Evolutionary conservation across 2,329 filamentous ascomycete species (phyloP), one percentile per base, ranked within the genome.

Genomic region (Uncinocarpus reesii): DNA sequence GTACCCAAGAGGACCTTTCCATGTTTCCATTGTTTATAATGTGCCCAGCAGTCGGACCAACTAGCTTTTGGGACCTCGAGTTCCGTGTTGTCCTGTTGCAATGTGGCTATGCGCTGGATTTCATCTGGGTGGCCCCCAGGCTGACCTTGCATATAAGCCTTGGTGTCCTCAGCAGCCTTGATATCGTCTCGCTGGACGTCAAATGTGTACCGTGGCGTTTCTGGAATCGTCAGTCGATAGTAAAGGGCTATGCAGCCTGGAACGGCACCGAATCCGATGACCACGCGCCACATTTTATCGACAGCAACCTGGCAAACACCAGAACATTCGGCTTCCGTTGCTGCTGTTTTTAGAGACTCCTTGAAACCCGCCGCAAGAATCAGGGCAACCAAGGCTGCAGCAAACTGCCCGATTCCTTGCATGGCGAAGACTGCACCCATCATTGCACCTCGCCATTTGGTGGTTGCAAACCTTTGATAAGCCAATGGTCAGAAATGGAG

Each of bases 131-230:
- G 60, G 34, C 80, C 81, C 57, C 83, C 77, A 6, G 66, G 62
- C 63, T 78, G 75, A 52, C 84, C 83, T 26, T 70, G 70, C 47
- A 86, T 77, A 66, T 90, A 92, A n/a, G 82, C 80, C 60, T 80
- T 77, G 56, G 83, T 77, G 55, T 92, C 86, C 40, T 78, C 79
- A 46, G 79, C 75, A 35, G 79, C 86, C 70, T 86, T 81, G 58
- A 85, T 77, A 32, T 86, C 74, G 59, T 92, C 84, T 36, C 79
- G 80, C 43, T 79, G 76, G 18, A 92, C 78, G 61, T 92, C 86
- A 58, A 92, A 90, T 23, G 86, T 92, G 69, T 92, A 93, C 23
- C 86, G 83, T 45, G 86, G 86, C 28, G 86, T 90, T 69, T 93
- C 86, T 20, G 86, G 86, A 55, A 93, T 90, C 45, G 86, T 92